These are phyloP conservation scores for Xanthoparmelia taractica DNA, from an alignment of 495 filamentous ascomycete species.

Conservation along the genomic window DNA sequence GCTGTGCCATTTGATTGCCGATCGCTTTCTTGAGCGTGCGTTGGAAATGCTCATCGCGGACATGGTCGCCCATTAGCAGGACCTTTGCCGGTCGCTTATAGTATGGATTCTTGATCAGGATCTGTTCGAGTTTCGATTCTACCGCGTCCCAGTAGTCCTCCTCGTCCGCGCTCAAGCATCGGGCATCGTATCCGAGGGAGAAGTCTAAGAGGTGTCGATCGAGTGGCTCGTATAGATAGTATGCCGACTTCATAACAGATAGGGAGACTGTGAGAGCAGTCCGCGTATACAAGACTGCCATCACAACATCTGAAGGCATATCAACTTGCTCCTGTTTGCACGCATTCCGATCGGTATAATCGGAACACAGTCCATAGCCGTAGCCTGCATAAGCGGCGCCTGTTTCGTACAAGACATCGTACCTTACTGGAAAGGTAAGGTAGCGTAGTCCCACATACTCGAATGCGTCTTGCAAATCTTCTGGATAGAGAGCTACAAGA, in stretches of 20 bases:
- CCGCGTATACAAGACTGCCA: conserved; percentile 18
- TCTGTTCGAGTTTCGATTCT: not conserved
- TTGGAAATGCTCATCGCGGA: not conserved
- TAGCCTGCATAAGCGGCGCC: conserved; percentile 22
- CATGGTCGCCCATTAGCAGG: conserved; percentile 16
- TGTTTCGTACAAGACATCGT: conserved; percentile 16
- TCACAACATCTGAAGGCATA: conserved; percentile 13
- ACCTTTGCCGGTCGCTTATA: conserved; percentile 12
- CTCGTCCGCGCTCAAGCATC: not conserved
- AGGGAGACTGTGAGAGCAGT: conserved; percentile 8
- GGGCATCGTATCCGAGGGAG: conserved; percentile 3
- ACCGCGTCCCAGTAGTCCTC: conserved; percentile 21
- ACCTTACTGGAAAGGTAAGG: conserved; percentile 2
- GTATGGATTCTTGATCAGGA: conserved; percentile 12
- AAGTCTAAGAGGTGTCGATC: conserved; percentile 11
- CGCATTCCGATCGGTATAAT: conserved; percentile 12
- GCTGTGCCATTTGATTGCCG: not conserved
- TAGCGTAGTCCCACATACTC: conserved; percentile 16
- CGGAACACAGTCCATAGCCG: conserved; percentile 17
- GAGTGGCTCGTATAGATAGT: conserved; percentile 11
- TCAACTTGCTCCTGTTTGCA: conserved; percentile 7
- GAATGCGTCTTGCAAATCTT: conserved; percentile 19
- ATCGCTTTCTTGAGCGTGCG: conserved; percentile 1
- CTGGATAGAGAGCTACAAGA: conserved; percentile 21
- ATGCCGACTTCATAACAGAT: not conserved